Evolutionary conservation across 257 asterid species (phyloP).

Genomic region (Capsicum chinense): DNA sequence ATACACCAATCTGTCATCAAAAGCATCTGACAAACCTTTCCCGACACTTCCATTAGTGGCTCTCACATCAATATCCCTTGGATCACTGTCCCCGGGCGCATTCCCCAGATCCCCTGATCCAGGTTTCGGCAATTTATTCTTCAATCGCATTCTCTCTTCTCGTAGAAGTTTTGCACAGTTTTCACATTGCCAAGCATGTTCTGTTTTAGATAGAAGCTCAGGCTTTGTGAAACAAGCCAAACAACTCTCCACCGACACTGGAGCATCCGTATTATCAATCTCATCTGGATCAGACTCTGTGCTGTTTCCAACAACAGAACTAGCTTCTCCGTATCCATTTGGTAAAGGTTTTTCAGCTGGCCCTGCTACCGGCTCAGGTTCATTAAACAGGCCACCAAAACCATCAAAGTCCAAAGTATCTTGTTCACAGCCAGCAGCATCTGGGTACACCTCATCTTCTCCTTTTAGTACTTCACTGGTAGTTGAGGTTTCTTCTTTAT

Average conservation of each 20-base stretch:
- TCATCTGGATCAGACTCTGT: conserved; percentile 92
- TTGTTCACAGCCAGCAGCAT: conserved; percentile 47
- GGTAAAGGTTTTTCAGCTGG: conserved; percentile 39
- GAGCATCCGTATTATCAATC: conserved; percentile 79
- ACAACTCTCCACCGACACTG: conserved; percentile 90
- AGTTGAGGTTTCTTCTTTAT: conserved; percentile 54
- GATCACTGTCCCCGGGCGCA: conserved; percentile 36
- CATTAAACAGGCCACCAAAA: conserved; percentile 76
- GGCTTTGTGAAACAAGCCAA: conserved; percentile 72
- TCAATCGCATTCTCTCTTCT: conserved; percentile 47
- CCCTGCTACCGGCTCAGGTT: conserved; percentile 61
- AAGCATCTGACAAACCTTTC: conserved; percentile 37
- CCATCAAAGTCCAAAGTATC: conserved; percentile 64
- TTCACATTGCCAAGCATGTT: conserved; percentile 95
- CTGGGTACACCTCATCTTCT: conserved; percentile 43
- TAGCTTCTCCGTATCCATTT: conserved; percentile 41
- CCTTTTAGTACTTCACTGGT: conserved; percentile 36
- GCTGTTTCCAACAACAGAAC: conserved; percentile 48
- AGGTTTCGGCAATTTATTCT: conserved; percentile 43
- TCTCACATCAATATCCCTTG: conserved; percentile 27
- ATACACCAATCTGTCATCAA: conserved; percentile 35
- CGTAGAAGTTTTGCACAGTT: conserved; percentile 74
- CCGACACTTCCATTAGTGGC: conserved; percentile 38
- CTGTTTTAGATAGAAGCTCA: conserved; percentile 80
- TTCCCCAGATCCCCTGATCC: conserved; percentile 33